Evolutionary conservation across 129 eudicot species (phyloP).

Genomic region (Glebionis coronaria): DNA sequence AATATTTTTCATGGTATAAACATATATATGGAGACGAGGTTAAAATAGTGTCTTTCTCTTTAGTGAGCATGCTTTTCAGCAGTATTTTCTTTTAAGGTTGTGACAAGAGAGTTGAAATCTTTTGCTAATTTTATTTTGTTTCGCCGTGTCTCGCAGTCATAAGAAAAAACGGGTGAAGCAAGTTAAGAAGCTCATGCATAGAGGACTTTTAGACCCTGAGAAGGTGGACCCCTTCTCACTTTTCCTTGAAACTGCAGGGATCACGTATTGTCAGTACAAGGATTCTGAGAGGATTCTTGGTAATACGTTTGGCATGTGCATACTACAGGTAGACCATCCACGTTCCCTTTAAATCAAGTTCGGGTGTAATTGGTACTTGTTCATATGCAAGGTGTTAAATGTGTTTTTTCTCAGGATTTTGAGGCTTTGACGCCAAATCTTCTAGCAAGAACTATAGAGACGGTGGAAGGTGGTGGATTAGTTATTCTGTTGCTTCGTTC

Average conservation of each 20-base stretch:
- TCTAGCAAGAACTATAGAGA: conserved; percentile 94
- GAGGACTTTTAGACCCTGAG: conserved; percentile 72
- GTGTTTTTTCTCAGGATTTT: conserved; percentile 55
- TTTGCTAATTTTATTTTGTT: conserved; percentile 19
- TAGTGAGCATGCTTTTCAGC: too few relatives aligned
- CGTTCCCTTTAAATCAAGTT: conserved; percentile 10
- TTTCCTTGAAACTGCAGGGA: conserved; percentile 65
- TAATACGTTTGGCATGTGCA: conserved; percentile 94
- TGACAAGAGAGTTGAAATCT: too few relatives aligned
- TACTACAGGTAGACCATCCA: conserved; percentile 63
- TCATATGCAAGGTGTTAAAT: not conserved
- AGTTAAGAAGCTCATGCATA: conserved; percentile 59
- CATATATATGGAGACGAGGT: too few relatives aligned
- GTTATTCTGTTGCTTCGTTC: conserved; percentile 76
- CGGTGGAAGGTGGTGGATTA: conserved; percentile 97
- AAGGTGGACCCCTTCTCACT: conserved; percentile 77
- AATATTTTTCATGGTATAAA: too few relatives aligned
- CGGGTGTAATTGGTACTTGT: not conserved
- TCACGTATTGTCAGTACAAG: conserved; percentile 78
- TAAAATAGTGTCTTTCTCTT: too few relatives aligned
- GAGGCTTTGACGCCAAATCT: conserved; percentile 96
- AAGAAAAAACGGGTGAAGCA: conserved; percentile 75
- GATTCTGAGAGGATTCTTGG: conserved; percentile 93
- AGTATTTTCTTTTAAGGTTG: too few relatives aligned
- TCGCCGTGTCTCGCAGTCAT: conserved; percentile 47